phyloP scores from a whole-genome alignment of 805 yeast species.

The Ogataea wickerhamii region DNA sequence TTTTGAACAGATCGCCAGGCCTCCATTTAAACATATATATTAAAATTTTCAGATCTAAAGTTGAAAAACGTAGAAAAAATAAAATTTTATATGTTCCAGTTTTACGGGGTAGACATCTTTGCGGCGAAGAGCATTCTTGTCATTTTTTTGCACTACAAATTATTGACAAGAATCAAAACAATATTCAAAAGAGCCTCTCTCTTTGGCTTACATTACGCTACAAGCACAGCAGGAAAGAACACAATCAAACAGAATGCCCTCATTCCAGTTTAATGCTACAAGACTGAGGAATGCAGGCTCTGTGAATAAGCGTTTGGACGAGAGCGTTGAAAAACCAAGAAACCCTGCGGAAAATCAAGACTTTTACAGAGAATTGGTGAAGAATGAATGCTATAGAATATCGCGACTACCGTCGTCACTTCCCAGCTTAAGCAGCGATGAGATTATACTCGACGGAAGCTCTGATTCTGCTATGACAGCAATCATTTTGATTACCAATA shows the following conservation, averaged over 20 bases:
- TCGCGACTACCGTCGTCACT: conserved; percentile 48
- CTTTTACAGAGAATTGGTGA: conserved; percentile 46
- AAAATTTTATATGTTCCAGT: not conserved
- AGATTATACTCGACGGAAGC: conserved; percentile 14
- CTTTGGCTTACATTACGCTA: too few species aligned
- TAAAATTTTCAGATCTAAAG: too few species aligned
- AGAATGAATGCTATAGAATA: conserved; percentile 55
- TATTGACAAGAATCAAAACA: too few species aligned
- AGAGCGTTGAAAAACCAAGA: not conserved
- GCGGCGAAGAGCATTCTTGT: too few species aligned
- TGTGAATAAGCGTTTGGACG: too few species aligned
- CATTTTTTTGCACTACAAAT: not conserved
- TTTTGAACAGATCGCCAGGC: too few species aligned
- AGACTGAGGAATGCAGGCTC: not conserved
- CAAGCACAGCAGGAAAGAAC: too few species aligned
- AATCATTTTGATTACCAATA: conserved; percentile 38
- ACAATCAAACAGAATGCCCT: too few species aligned
- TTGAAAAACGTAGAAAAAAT: too few species aligned
- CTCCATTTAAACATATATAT: too few species aligned
- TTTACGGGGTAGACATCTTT: not conserved
- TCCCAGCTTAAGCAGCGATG: conserved; percentile 42
- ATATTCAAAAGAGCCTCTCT: too few species aligned
- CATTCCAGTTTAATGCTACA: conserved; percentile 1
- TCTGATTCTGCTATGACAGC: conserved; percentile 28
- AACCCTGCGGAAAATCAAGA: not conserved